Percentiles rank a stretch among this genome's conserved stretches.
These are phyloP conservation scores for Lathyrus oleraceus DNA, from an alignment of 306 rosid genomes.

Conservation along the genomic window DNA sequence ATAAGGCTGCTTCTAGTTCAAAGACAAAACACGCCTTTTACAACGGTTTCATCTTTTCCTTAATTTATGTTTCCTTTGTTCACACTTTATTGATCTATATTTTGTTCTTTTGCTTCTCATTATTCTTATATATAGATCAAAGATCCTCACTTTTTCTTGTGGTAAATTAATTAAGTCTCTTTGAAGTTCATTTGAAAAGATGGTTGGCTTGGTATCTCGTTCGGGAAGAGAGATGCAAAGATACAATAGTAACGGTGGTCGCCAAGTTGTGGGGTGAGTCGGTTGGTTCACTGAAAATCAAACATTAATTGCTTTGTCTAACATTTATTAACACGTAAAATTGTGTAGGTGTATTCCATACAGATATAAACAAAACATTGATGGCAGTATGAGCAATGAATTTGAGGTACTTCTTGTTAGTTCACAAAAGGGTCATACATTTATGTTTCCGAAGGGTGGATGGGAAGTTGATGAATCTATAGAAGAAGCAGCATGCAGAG, in stretches of 20 bases:
- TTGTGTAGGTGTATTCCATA: constrained; percentile 87
- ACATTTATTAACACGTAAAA: not conserved
- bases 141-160: not conserved
- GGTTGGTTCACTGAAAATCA: no score
- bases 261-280: constrained; percentile 91
- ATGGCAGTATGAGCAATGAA: constrained; percentile 52
- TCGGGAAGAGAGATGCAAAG: constrained; percentile 85
- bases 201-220: constrained; percentile 80
- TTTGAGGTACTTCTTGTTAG: constrained; percentile 87
- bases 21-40: not conserved
- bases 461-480: constrained; percentile 95
- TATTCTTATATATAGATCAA: not conserved
- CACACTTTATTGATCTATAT: not conserved
- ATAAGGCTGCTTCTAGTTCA: not conserved
- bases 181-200: constrained; percentile 6
- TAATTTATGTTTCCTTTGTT: not conserved
- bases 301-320: no score
- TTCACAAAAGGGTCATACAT: constrained; percentile 76
- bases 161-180: not conserved
- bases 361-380: constrained; percentile 50
- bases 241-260: constrained; percentile 68
- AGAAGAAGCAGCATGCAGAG: constrained; percentile 89
- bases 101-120: not conserved
- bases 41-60: no score
- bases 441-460: constrained; percentile 98